phyloP scores from a whole-genome alignment of 352 stramenopile genomes.

The Thalassiosira ordinaria region DNA sequence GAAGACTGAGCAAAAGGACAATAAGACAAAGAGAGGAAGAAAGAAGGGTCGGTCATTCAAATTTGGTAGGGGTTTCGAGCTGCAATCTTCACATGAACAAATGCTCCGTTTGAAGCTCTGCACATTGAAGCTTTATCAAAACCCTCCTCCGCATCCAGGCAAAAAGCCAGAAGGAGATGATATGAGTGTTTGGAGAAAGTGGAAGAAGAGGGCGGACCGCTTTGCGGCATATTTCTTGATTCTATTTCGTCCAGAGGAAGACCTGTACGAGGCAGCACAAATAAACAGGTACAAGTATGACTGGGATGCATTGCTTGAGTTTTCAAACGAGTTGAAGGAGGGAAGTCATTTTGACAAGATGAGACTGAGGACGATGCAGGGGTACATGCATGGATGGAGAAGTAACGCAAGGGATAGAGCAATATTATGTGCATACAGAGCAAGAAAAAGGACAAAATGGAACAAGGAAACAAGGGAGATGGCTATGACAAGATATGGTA shows the following conservation, averaged over 20 bases:
- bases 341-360: not conserved
- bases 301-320: not conserved
- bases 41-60: conserved; percentile 13
- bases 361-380: not conserved
- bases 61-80: conserved; percentile 26
- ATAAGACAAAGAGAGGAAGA: conserved; percentile 10
- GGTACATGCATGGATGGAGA: not conserved
- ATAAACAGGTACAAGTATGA: conserved; percentile 11
- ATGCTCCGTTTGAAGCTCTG: conserved; percentile 20
- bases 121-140: conserved; percentile 36
- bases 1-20: conserved; percentile 20
- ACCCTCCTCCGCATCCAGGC: conserved; percentile 26
- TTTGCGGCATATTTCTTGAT: conserved; percentile 19
- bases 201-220: conserved; percentile 27
- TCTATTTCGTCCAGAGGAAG: conserved; percentile 23
- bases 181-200: not conserved
- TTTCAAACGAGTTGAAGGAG: conserved; percentile 1
- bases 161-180: conserved; percentile 22
- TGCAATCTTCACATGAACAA: conserved; percentile 32
- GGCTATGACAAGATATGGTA: not conserved
- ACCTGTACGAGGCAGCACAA: conserved; percentile 15
- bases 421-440: conserved; percentile 14
- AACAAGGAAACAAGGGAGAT: not conserved
- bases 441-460: conserved; percentile 3
- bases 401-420: not conserved